A percentile compares a stretch with the other conserved stretches of the same genome.
These are phyloP conservation scores for Kodamaea fungicola DNA, from an alignment of 1,139 yeast genomes.

Conservation along the genomic window DNA sequence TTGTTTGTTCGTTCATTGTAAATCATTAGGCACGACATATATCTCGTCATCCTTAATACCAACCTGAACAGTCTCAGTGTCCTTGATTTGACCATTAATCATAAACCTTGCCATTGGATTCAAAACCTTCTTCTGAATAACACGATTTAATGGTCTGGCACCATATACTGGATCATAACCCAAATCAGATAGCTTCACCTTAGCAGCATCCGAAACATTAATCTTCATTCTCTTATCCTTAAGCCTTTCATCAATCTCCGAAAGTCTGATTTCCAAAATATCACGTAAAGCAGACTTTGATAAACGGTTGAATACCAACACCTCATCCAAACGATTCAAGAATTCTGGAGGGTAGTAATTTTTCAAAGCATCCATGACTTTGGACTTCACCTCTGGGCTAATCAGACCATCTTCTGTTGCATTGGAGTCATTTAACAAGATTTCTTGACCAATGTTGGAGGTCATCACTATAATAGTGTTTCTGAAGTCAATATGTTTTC, in stretches of 20 bases:
- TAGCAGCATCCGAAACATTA: constrained; percentile 58
- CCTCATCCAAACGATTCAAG: constrained; percentile 88
- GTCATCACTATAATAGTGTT: constrained; percentile 97
- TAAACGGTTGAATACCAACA: constrained; percentile 82
- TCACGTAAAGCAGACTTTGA: constrained; percentile 68
- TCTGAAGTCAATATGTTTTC: constrained; percentile 88
- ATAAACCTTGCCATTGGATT: constrained; percentile 82
- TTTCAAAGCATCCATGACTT: constrained; percentile 67
- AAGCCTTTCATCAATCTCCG: constrained; percentile 75
- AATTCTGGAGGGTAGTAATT: constrained; percentile 88
- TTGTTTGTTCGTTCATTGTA: not conserved
- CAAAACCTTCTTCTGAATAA: constrained; percentile 74
- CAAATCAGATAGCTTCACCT: constrained; percentile 70
- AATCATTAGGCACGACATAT: constrained; percentile 48
- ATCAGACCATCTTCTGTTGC: constrained; percentile 45
- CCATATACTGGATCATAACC: constrained; percentile 94
- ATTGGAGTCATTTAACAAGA: constrained; percentile 59
- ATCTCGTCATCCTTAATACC: constrained; percentile 24
- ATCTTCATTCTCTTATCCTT: constrained; percentile 75
- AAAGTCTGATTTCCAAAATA: constrained; percentile 79
- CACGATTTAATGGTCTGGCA: constrained; percentile 91
- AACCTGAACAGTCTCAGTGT: constrained; percentile 60
- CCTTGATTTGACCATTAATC: constrained; percentile 73
- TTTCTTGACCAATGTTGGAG: constrained; percentile 92
- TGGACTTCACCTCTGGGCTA: constrained; percentile 45